Evolutionary conservation across 257 asterid species (phyloP), one percentile per base, ranked within the genome.

Genomic region (Phtheirospermum japonicum): DNA sequence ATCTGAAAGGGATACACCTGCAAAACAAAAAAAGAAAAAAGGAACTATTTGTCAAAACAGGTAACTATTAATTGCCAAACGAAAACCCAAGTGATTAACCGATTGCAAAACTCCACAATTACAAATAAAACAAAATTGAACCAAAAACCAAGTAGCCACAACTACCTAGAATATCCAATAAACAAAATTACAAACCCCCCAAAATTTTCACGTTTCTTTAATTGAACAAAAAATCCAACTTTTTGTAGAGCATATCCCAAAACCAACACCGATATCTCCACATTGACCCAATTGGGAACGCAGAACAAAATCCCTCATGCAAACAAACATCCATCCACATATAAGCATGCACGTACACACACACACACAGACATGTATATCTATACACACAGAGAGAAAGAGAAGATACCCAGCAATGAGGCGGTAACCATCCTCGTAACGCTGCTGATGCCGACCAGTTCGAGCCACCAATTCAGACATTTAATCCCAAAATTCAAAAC

Each of bases 391-490:
- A 49, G 33, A 23, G 8, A 49, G 6, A 56, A 16, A 28, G 40
- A 18, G 23, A 13, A 12, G 45, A 59, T 75, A 87, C 95, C 95
- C 94, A 56, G 94, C 88, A 62, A 87, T 81, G 78, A 87, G 96
- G 74, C 94, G 94, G 72, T 77, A 82, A 17, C 96, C 94, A 59
- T 72, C 85, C 80, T 85, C 82, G 72, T 88, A 88, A n/a, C 96
- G 84, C 78, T 88, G 96, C 78, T 85, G 96, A 61, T 83, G 96
- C 69, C 96, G 81, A 57, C 96, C 94, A 66, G 94, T 88, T 70
- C 96, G 83, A 50, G 96, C 96, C 74, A 88, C 96, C 91, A 88
- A 85, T 65, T 79, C 94, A 78, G 97, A 87, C 97, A 90, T 90
- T 64, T 90, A 80, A 72, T 53, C 57, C 43, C 26, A 37, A 60